Evolutionary conservation across 1,284 basidiomycete genomes (phyloP).

Genomic region (Trichosporon asahii): DNA sequence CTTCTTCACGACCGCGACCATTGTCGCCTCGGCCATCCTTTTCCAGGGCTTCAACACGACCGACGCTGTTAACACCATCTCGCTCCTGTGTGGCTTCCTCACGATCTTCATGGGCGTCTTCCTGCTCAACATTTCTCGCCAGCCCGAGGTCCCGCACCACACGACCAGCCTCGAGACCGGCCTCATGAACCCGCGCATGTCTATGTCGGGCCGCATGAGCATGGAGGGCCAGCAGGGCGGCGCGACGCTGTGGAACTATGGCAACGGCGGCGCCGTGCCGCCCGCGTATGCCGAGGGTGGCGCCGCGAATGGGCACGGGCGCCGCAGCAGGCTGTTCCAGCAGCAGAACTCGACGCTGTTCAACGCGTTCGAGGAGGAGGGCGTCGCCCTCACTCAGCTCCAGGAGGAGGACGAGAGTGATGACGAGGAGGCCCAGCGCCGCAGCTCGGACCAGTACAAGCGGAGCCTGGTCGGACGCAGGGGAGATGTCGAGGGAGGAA

Average conservation of each 20-base stretch:
- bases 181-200: conserved; percentile 60
- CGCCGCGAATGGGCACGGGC: conserved; percentile 52
- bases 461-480: conserved; percentile 18
- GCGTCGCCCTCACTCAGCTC: conserved; percentile 47
- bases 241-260: conserved; percentile 39
- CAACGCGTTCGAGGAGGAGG: conserved; percentile 49
- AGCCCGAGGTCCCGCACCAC: conserved; percentile 58
- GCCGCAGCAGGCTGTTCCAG: conserved; percentile 60
- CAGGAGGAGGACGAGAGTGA: conserved; percentile 49
- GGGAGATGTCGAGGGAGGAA: conserved; percentile 32
- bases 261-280: conserved; percentile 37
- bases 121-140: conserved; percentile 77
- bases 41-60: conserved; percentile 97
- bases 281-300: conserved; percentile 43
- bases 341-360: conserved; percentile 56
- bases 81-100: conserved; percentile 79
- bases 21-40: conserved; percentile 89
- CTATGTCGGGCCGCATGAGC: conserved; percentile 50
- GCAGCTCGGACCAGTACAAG: conserved; percentile 6
- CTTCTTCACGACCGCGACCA: conserved; percentile 94
- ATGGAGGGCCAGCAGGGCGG: conserved; percentile 43
- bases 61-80: conserved; percentile 73
- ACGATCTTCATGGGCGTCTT: conserved; percentile 91
- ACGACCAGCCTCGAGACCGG: conserved; percentile 63
- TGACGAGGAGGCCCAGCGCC: conserved; percentile 28